Evolutionary conservation across 352 stramenopile genomes (phyloP).

Genomic region (Aphanomyces astaci): DNA sequence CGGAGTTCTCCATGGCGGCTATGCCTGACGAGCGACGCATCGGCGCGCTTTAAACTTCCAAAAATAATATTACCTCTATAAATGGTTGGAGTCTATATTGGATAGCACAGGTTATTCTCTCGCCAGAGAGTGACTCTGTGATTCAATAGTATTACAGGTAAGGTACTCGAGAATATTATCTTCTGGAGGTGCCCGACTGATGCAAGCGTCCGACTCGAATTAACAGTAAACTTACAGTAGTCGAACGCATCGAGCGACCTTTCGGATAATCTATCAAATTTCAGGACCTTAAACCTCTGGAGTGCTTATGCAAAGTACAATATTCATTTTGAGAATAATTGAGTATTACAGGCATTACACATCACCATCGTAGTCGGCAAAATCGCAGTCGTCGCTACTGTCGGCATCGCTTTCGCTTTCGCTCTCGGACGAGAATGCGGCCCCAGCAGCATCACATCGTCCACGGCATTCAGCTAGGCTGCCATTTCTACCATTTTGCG

Average conservation of each 20-base stretch:
- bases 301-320: neutral
- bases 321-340: neutral
- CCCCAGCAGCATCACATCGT: neutral
- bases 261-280: neutral
- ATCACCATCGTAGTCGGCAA: neutral
- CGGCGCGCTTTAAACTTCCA: no score
- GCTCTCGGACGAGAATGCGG: neutral
- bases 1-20: no score
- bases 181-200: no score
- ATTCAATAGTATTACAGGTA: no score
- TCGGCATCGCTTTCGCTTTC: neutral
- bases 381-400: neutral
- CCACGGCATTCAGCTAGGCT: neutral
- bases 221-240: no score
- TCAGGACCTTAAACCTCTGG: neutral
- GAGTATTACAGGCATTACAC: neutral
- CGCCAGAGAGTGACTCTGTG: no score
- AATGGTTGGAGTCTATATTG: no score
- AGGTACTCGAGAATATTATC: no score
- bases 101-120: no score
- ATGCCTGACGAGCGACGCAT: no score
- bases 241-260: constrained; percentile 7
- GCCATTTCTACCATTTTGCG: neutral
- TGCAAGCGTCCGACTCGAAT: no score
- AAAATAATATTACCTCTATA: no score